Evolutionary conservation across 73 alveolate species (phyloP), one percentile per base, ranked within the genome.

Genomic region (Blepharisma japonicum): DNA sequence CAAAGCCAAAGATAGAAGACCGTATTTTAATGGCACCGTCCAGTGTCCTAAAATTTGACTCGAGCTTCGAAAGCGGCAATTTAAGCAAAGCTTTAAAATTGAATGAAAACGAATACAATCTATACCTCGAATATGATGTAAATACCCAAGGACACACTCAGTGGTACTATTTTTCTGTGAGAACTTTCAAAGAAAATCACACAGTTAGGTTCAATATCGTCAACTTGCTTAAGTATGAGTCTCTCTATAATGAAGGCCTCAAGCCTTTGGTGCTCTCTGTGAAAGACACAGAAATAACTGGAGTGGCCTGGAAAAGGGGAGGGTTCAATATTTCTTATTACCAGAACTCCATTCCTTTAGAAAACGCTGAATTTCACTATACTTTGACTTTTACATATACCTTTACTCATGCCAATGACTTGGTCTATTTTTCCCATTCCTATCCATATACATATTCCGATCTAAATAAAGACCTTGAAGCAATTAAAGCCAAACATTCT

Each of bases 111-210:
- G 97, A 93, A 66, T 95, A 93, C 83, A 91, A 95, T 81, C 78
- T 95, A 66, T 74, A 86, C 56, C 72, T 95, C 48, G 92, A 90
- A 71, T 89, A 90, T 77, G 99, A 95, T 81, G 86, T 91, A 42
- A 92, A 95, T 74, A 95, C 99, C 6, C 79, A 86, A 77, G 99
- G 99, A 21, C 94, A 95, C 81, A 93, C 97, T 14, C 94, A 95
- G 80, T 95, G 98, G 97, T 94, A 83, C 83, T 92, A 79, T 82
- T 94, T 90, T 76, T 67, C 95, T 39, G 98, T 94, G 6, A 68
- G 85, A 4, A 92, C 88, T 55, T 81, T 87, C 6, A 82, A 82
- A 54, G 56, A 48, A 68, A 89, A 87, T 71, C 78, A 72, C 76
- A 68, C 86, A 79, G 92, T 92, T 45, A 92, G 77, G 67, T 89